phyloP scores from a whole-genome alignment of 2,329 filamentous ascomycete species.

The Dactylellina drechsleri region DNA sequence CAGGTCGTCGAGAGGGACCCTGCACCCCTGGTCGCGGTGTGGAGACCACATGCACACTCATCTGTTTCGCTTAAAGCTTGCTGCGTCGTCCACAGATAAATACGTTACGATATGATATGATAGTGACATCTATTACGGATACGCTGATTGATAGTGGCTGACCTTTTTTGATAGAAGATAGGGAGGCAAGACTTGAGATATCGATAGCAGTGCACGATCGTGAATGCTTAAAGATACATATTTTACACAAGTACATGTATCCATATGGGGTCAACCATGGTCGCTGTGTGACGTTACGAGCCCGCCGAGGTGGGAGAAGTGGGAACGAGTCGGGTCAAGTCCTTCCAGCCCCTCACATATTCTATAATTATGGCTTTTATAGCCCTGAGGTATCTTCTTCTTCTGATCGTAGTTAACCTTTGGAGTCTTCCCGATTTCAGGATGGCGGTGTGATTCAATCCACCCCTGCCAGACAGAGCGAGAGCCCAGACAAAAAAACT shows the following conservation, averaged over 20 bases:
- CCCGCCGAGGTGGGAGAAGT: too few species aligned
- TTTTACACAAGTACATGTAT: too few species aligned
- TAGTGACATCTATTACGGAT: too few species aligned
- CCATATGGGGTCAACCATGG: too few species aligned
- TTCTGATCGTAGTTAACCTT: background rate
- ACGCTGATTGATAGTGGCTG: background rate
- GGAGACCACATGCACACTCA: constrained; percentile 30
- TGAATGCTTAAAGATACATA: too few species aligned
- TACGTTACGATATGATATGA: too few species aligned
- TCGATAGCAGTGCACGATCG: too few species aligned
- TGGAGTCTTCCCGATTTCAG: constrained; percentile 14
- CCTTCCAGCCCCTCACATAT: background rate
- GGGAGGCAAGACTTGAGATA: background rate
- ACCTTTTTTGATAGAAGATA: background rate
- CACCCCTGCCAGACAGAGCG: constrained; percentile 7
- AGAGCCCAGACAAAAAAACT: background rate
- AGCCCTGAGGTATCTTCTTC: too few species aligned
- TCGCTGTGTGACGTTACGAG: too few species aligned
- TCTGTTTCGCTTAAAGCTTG: constrained; percentile 35
- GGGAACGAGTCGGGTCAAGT: too few species aligned
- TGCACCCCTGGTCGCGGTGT: constrained; percentile 23
- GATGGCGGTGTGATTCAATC: background rate
- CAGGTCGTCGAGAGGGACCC: constrained; percentile 18
- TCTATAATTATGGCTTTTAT: too few species aligned
- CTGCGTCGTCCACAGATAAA: background rate